Evolutionary conservation across 2,329 filamentous ascomycete genomes (phyloP).

Genomic region (Ceratocystis huliohia): DNA sequence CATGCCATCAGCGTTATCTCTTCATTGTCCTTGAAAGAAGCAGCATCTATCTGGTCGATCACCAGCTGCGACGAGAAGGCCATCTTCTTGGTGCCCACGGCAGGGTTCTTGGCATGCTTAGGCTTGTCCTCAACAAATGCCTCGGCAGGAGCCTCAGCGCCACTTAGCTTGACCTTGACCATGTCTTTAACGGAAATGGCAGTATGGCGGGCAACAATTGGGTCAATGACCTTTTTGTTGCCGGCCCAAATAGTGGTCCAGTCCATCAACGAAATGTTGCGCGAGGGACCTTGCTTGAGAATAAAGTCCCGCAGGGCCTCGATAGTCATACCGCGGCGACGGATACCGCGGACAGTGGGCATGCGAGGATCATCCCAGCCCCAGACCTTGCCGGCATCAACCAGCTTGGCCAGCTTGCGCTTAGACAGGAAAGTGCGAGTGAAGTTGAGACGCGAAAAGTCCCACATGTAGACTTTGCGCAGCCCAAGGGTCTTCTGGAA

Average conservation of each 20-base stretch:
- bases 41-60: constrained; percentile 77
- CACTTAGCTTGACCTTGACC: constrained; percentile 57
- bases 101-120: constrained; percentile 79
- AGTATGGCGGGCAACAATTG: constrained; percentile 59
- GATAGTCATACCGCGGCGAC: constrained; percentile 66
- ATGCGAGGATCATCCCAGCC: constrained; percentile 82
- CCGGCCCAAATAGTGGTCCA: constrained; percentile 61
- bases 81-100: constrained; percentile 76
- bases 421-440: constrained; percentile 72
- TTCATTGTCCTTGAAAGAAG: constrained; percentile 68
- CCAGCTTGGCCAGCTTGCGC: constrained; percentile 73
- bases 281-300: constrained; percentile 68
- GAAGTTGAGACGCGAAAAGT: constrained; percentile 76
- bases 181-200: constrained; percentile 57
- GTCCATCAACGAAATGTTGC: constrained; percentile 74
- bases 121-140: constrained; percentile 62
- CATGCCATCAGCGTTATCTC: constrained; percentile 95
- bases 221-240: constrained; percentile 77
- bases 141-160: constrained; percentile 51
- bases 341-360: constrained; percentile 71
- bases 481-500: constrained; percentile 63
- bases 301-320: constrained; percentile 72
- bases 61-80: constrained; percentile 62
- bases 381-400: constrained; percentile 61
- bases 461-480: constrained; percentile 71